These are phyloP conservation scores for Fusarium staphyleae DNA, from an alignment of 2,329 filamentous ascomycete genomes.

Conservation along the genomic window DNA sequence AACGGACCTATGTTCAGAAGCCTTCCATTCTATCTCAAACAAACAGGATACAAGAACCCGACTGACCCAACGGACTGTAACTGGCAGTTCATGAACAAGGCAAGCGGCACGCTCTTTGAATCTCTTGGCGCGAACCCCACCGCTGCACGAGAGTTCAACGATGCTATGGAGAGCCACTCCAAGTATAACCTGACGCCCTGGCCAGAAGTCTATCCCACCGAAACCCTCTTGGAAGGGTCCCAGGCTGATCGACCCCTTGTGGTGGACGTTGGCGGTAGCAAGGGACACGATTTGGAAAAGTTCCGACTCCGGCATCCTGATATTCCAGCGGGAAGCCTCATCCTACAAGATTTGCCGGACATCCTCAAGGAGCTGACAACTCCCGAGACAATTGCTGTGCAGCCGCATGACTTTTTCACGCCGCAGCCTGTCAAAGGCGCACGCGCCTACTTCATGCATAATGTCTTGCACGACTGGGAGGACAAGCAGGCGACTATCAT, in stretches of 20 bases:
- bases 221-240: constrained; percentile 39
- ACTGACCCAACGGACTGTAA: constrained; percentile 44
- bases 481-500: constrained; percentile 49
- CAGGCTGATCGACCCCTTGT: constrained; percentile 42
- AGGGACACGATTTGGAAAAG: constrained; percentile 48
- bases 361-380: constrained; percentile 41
- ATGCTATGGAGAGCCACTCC: constrained; percentile 50
- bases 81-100: constrained; percentile 44
- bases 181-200: constrained; percentile 49
- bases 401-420: constrained; percentile 47
- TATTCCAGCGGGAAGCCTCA: constrained; percentile 38
- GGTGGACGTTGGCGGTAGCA: constrained; percentile 48
- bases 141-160: constrained; percentile 45
- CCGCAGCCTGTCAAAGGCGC: constrained; percentile 51
- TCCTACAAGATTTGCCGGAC: constrained; percentile 47
- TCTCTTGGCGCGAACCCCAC: constrained; percentile 42
- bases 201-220: constrained; percentile 47
- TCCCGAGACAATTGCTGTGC: constrained; percentile 38
- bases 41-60: constrained; percentile 46
- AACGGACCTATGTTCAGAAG: constrained; percentile 43
- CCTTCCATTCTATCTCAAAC: constrained; percentile 45
- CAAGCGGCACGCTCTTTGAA: constrained; percentile 43
- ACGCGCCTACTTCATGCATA: constrained; percentile 54
- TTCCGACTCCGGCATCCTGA: constrained; percentile 42
- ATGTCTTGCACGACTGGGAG: constrained; percentile 60